Base-by-base conservation (phyloP, 148 eudicot species). In the Vaccinium darrowii region DNA sequence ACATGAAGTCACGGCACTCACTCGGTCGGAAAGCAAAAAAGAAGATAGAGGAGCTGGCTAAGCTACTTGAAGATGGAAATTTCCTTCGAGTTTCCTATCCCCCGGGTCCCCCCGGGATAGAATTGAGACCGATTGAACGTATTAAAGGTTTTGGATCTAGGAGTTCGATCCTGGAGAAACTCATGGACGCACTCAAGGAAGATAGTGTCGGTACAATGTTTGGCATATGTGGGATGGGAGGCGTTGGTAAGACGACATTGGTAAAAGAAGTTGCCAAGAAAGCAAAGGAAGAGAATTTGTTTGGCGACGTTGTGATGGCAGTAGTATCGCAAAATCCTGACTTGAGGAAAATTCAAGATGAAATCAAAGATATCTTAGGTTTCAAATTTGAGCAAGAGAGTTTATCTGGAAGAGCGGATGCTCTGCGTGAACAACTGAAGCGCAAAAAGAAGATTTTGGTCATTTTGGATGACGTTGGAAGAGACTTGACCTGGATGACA, bases 171-270 rank as follows among this genome's bases (percentile, higher is more conserved):
- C 57, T 54, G 57, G 14, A 54, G 57, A 14, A 54, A 54, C 15
- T 54, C 57, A 54, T 54, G 57, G 84, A 56, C 3, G 81, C 84
- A 27, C 51, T 87, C 12, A 60, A 39, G 21, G 86, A 83, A 51
- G 60, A 60, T 4, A 3, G 30, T 1, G 25, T 47, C 14, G 10
- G 57, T 19, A 15, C 8, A 1, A 49, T 79, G 2, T 30, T 87
- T 30, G 86, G 86, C 36, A 49, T 87, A 57, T 87, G 71, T 80
- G 88, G 88, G 2, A 83, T 83, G 88, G 86, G 81, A 7, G 88
- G 86, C 6, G 83, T 78, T 7, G 80, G 76, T 15, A 86, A 86
- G 80, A 86, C 88, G 4, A 86, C 82, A 4, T 13, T 86, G 39
- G 85, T 54, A 6, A 72, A 83, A 54, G 11, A 54, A 86, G 62